These are phyloP conservation scores for Saururus chinensis DNA, from an alignment of 164 flowering plant species.

Conservation along the genomic window DNA sequence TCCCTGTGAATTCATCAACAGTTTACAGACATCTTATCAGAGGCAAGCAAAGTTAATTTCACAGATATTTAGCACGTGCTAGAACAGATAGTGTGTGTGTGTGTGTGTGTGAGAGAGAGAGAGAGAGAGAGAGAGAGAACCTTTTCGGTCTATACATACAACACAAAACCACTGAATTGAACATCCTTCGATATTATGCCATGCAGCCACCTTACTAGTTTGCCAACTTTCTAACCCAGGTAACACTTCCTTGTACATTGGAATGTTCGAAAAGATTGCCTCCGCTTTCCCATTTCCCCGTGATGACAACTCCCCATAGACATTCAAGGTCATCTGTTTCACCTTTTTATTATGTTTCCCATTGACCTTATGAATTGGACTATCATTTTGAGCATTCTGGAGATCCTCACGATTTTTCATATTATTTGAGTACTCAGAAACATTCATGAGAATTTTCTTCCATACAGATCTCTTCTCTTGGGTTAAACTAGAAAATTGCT, in stretches of 20 bases:
- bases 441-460: slow-evolving; percentile 42
- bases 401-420: slow-evolving; percentile 21
- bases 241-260: slow-evolving; percentile 66
- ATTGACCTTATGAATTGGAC: slow-evolving; percentile 54
- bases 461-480: slow-evolving; percentile 30
- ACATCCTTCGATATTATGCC: slow-evolving; percentile 83
- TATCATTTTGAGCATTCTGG: slow-evolving; percentile 21
- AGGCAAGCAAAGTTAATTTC: too few relatives aligned
- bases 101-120: slow-evolving; percentile 7
- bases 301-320: slow-evolving; percentile 32
- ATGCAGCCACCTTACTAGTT: slow-evolving; percentile 58
- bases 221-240: slow-evolving; percentile 83
- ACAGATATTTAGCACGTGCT: neutral
- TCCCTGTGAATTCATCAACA: slow-evolving; percentile 36
- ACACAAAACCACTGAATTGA: slow-evolving; percentile 83
- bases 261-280: slow-evolving; percentile 40
- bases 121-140: slow-evolving; percentile 24
- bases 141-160: slow-evolving; percentile 71
- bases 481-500: slow-evolving; percentile 21
- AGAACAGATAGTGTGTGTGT: too few relatives aligned
- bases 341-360: slow-evolving; percentile 73
- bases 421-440: slow-evolving; percentile 24
- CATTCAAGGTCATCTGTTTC: slow-evolving; percentile 41
- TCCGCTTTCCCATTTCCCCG: slow-evolving; percentile 53
- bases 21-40: too few relatives aligned